These are phyloP conservation scores for Tolypocladium cylindrosporum DNA, from an alignment of 2,329 filamentous ascomycete genomes.

Conservation along the genomic window DNA sequence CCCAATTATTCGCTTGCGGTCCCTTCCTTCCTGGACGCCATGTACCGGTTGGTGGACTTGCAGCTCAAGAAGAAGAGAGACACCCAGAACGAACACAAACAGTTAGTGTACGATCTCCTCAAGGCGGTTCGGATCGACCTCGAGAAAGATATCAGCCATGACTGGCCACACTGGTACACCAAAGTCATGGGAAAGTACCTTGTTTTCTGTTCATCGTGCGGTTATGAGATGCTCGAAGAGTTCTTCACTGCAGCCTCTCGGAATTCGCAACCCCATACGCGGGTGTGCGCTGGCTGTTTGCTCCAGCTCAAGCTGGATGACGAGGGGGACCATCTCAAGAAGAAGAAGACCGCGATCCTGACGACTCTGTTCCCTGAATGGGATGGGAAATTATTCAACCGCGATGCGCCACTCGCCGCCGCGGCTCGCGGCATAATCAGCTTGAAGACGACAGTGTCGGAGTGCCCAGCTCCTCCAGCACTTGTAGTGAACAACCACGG, in stretches of 20 bases:
- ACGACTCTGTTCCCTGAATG: slow-evolving; percentile 15
- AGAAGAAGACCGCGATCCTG: slow-evolving; percentile 8
- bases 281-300: slow-evolving; percentile 19
- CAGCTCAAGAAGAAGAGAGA: neutral
- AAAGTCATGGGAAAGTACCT: slow-evolving; percentile 12
- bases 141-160: slow-evolving; percentile 6
- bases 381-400: slow-evolving; percentile 15
- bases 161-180: slow-evolving; percentile 15
- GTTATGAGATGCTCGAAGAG: slow-evolving; percentile 19
- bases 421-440: slow-evolving; percentile 10
- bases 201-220: slow-evolving; percentile 23
- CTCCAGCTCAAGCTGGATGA: slow-evolving; percentile 19
- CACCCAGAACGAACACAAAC: slow-evolving; percentile 4
- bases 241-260: slow-evolving; percentile 13
- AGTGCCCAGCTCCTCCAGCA: slow-evolving; percentile 2
- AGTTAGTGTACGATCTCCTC: slow-evolving; percentile 20
- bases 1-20: slow-evolving; percentile 19
- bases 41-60: slow-evolving; percentile 18
- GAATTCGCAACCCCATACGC: slow-evolving; percentile 2
- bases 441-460: slow-evolving; percentile 7
- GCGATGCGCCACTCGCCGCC: slow-evolving; percentile 17
- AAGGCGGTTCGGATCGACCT: slow-evolving; percentile 20
- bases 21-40: slow-evolving; percentile 20
- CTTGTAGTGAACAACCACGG: slow-evolving; percentile 7
- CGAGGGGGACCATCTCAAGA: slow-evolving; percentile 17